These are phyloP conservation scores for Scutellaria minor DNA, from an alignment of 257 asterid genomes.

Conservation along the genomic window DNA sequence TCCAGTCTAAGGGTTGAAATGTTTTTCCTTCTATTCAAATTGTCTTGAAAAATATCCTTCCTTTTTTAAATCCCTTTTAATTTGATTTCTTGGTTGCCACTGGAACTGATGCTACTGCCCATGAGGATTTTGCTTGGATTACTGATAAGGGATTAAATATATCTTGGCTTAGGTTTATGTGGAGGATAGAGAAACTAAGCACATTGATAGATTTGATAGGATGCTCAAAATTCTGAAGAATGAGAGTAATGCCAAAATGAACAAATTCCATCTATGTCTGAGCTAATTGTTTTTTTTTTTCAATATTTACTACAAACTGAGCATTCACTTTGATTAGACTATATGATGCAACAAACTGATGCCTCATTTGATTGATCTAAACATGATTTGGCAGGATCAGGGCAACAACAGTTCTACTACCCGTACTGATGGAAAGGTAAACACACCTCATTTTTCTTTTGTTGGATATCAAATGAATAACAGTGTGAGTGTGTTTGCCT, in stretches of 20 bases:
- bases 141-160: conserved; percentile 18
- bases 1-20: conserved; percentile 27
- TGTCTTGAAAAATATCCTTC: conserved; percentile 4
- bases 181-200: conserved; percentile 31
- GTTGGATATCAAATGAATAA: conserved; percentile 32
- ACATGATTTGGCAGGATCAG: conserved; percentile 58
- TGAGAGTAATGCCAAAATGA: conserved; percentile 7
- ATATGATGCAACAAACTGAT: conserved; percentile 33
- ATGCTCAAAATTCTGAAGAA: conserved; percentile 26
- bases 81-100: conserved; percentile 23
- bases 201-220: conserved; percentile 27
- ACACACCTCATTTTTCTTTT: conserved; percentile 28
- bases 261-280: conserved; percentile 23
- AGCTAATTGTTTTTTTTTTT: not conserved
- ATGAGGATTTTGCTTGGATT: conserved; percentile 8
- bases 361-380: conserved; percentile 26
- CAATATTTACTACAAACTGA: conserved; percentile 19
- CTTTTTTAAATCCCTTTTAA: not conserved
- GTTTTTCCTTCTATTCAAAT: conserved; percentile 3
- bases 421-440: conserved; percentile 68
- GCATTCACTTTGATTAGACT: conserved; percentile 25
- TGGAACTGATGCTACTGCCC: conserved; percentile 20
- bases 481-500: conserved; percentile 24
- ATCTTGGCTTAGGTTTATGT: not conserved
- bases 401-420: conserved; percentile 48